Evolutionary conservation across 305 asterid genomes (phyloP).

Genomic region (Fraxinus velutina): DNA sequence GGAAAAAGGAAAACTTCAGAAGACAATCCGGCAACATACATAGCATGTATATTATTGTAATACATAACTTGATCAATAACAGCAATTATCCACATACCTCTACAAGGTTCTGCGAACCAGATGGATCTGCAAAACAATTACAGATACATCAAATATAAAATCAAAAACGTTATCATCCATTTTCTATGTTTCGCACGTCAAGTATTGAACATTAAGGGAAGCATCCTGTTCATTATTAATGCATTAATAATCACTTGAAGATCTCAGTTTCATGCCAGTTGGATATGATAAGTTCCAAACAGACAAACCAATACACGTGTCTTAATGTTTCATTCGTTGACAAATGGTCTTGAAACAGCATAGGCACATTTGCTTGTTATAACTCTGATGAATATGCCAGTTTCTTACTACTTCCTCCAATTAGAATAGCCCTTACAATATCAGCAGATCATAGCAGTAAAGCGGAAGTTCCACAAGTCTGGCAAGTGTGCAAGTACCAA

Average conservation of each 20-base stretch:
- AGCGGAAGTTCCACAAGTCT: background rate
- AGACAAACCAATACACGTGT: background rate
- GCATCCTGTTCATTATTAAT: background rate
- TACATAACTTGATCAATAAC: conserved; percentile 16
- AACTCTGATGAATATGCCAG: background rate
- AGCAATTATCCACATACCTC: conserved; percentile 41
- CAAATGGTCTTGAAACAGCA: background rate
- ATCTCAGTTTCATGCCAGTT: conserved; percentile 3
- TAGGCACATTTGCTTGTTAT: background rate
- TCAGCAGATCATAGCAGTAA: background rate
- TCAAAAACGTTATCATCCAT: background rate
- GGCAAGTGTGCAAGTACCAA: background rate
- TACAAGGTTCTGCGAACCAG: conserved; percentile 30
- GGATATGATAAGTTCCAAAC: background rate
- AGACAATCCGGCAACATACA: conserved; percentile 2
- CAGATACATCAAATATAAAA: background rate
- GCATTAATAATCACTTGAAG: background rate
- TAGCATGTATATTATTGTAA: conserved; percentile 6
- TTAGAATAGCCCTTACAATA: background rate
- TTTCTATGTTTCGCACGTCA: background rate
- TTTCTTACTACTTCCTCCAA: conserved; percentile 4
- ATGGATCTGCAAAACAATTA: conserved; percentile 39
- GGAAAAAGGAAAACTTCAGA: background rate
- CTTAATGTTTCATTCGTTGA: background rate
- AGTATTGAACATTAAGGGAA: background rate